phyloP scores from a whole-genome alignment of 345 rosid genomes.

The Arabidopsis arenosa region DNA sequence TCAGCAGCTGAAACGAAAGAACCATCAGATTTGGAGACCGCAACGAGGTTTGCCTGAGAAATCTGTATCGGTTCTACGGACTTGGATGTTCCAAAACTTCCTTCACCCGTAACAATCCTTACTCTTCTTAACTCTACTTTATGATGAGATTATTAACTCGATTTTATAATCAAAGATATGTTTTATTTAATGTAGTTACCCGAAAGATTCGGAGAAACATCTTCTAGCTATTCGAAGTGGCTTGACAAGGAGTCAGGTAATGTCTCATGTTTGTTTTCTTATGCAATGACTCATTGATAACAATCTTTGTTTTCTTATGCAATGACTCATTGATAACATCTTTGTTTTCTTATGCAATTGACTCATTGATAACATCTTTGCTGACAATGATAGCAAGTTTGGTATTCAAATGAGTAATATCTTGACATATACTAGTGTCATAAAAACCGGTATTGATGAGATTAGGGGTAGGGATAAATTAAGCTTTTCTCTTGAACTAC shows the following conservation, averaged over 20 bases:
- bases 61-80: conserved; percentile 84
- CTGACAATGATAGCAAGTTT: background rate
- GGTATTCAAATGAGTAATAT: background rate
- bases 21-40: conserved; percentile 88
- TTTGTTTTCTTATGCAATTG: background rate
- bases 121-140: conserved; percentile 17
- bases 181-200: conserved; percentile 60
- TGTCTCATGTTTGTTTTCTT: conserved; percentile 16
- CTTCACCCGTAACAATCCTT: conserved; percentile 88
- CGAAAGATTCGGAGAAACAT: conserved; percentile 97
- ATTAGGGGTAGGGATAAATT: background rate
- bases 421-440: background rate
- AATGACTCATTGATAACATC: background rate
- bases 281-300: background rate
- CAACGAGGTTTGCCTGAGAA: conserved; percentile 93
- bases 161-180: background rate
- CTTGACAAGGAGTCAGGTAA: conserved; percentile 96
- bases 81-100: conserved; percentile 99
- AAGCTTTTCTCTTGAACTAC: background rate
- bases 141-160: background rate
- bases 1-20: conserved; percentile 77
- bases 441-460: background rate
- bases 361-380: background rate
- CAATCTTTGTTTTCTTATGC: background rate
- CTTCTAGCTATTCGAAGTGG: conserved; percentile 90